Conservation (phyloP, 768 basidiomycete genomes). For the Antrodiella citrinella region DNA sequence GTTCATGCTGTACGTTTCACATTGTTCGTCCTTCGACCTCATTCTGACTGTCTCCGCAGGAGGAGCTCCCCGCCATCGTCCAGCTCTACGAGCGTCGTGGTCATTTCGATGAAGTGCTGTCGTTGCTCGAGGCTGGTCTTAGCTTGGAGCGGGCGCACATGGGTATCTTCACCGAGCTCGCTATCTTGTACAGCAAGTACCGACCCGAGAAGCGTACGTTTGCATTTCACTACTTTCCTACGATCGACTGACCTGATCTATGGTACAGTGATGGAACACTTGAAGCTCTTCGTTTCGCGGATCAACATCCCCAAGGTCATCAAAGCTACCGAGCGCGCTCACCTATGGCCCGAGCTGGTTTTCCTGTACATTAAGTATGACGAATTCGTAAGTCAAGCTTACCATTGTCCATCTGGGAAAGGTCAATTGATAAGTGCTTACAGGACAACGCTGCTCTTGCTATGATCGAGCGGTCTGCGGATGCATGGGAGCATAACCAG, state of each 20-base stretch:
- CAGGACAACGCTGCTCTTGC: conserved; percentile 95
- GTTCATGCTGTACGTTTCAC: conserved; percentile 60
- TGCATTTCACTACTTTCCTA: not conserved
- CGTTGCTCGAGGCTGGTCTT: conserved; percentile 87
- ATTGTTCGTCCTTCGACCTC: conserved; percentile 1
- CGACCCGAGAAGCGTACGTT: conserved; percentile 80
- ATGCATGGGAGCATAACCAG: conserved; percentile 99
- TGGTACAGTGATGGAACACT: conserved; percentile 88
- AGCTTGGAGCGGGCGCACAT: conserved; percentile 97
- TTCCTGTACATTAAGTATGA: conserved; percentile 99
- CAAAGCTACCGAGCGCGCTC: conserved; percentile 91
- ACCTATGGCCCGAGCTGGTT: conserved; percentile 97
- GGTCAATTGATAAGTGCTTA: not conserved
- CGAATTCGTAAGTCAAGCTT: conserved; percentile 62
- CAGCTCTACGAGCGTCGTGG: conserved; percentile 86
- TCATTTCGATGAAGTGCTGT: conserved; percentile 90
- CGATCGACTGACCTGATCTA: conserved; percentile 5
- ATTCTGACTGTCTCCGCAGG: conserved; percentile 32
- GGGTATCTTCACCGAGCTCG: conserved; percentile 97
- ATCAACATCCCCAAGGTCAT: conserved; percentile 99
- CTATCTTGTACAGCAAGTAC: conserved; percentile 92
- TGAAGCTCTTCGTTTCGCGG: conserved; percentile 90
- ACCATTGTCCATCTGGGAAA: not conserved
- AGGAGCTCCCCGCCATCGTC: conserved; percentile 69
- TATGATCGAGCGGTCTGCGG: conserved; percentile 98